Percentiles rank a stretch among this genome's conserved stretches.
Conservation (phyloP, 306 rosid species). For the Vigna trinervia region DNA sequence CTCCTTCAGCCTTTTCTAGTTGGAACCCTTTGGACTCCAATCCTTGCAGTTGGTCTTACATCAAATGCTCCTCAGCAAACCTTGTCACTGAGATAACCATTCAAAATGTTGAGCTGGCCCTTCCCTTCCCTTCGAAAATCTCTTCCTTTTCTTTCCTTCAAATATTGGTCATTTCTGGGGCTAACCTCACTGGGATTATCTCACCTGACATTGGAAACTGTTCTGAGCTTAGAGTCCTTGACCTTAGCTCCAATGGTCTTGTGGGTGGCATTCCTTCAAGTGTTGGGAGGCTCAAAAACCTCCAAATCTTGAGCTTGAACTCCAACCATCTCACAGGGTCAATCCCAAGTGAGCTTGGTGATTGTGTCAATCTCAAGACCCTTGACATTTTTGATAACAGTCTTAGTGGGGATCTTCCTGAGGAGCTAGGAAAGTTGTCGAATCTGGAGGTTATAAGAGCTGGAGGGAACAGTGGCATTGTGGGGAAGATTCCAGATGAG, state of each 20-base stretch:
- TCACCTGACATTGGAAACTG: conserved; percentile 66
- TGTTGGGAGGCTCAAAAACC: conserved; percentile 68
- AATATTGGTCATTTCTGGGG: conserved; percentile 65
- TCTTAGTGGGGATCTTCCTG: conserved; percentile 64
- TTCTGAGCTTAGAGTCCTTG: conserved; percentile 56
- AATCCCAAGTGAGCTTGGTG: conserved; percentile 66
- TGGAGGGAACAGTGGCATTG: conserved; percentile 78
- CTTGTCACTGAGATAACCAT: conserved; percentile 69
- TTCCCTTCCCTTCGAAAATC: conserved; percentile 72
- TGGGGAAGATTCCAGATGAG: conserved; percentile 67
- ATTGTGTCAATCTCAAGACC: conserved; percentile 61
- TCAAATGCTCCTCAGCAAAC: conserved; percentile 67
- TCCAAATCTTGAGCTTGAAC: conserved; percentile 67
- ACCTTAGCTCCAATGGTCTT: conserved; percentile 74
- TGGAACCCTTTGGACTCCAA: conserved; percentile 67
- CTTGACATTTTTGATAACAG: conserved; percentile 69
- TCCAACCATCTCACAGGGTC: conserved; percentile 79
- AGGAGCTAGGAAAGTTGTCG: conserved; percentile 59
- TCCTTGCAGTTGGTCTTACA: conserved; percentile 77
- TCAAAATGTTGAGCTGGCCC: conserved; percentile 58
- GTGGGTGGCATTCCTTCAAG: conserved; percentile 66
- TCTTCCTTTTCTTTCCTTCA: conserved; percentile 66
- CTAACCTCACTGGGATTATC: conserved; percentile 71
- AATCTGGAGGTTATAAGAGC: conserved; percentile 69
- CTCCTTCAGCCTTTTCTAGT: conserved; percentile 50